Conservation (phyloP, 768 basidiomycete species). For the Boletus fagicola region DNA sequence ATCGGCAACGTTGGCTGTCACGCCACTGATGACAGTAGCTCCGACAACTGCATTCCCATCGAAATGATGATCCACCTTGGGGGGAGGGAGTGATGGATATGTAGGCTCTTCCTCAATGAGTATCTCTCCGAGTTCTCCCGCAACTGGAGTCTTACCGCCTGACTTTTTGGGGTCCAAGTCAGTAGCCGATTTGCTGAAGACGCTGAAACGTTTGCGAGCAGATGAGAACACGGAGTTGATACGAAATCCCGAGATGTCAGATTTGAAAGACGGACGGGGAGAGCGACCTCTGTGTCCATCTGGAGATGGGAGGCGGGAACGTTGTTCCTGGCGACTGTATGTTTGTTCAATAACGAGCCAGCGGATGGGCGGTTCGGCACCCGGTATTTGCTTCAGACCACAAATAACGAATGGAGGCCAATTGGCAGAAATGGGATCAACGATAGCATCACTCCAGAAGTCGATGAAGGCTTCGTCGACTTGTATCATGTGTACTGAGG, state of each 20-base stretch:
- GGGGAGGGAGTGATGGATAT: conserved; percentile 17
- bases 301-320: conserved; percentile 27
- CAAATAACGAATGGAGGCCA: conserved; percentile 75
- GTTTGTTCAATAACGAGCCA: conserved; percentile 73
- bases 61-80: conserved; percentile 32
- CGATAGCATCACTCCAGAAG: conserved; percentile 74
- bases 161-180: conserved; percentile 25
- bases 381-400: conserved; percentile 49
- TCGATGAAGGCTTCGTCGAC: conserved; percentile 82
- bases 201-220: conserved; percentile 62
- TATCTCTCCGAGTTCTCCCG: conserved; percentile 74
- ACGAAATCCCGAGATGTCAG: conserved; percentile 40
- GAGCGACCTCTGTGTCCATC: conserved; percentile 33
- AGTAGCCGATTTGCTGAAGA: conserved; percentile 42
- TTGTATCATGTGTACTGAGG: conserved; percentile 43
- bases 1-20: conserved; percentile 19
- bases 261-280: conserved; percentile 45
- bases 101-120: conserved; percentile 50
- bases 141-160: conserved; percentile 38
- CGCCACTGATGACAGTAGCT: conserved; percentile 24
- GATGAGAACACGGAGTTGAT: conserved; percentile 44
- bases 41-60: conserved; percentile 21
- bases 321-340: conserved; percentile 40
- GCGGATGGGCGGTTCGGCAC: conserved; percentile 35
- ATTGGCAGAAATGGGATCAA: conserved; percentile 60